Base-by-base conservation (phyloP, 148 eudicot genomes). In the Rhododendron ferrugineum region DNA sequence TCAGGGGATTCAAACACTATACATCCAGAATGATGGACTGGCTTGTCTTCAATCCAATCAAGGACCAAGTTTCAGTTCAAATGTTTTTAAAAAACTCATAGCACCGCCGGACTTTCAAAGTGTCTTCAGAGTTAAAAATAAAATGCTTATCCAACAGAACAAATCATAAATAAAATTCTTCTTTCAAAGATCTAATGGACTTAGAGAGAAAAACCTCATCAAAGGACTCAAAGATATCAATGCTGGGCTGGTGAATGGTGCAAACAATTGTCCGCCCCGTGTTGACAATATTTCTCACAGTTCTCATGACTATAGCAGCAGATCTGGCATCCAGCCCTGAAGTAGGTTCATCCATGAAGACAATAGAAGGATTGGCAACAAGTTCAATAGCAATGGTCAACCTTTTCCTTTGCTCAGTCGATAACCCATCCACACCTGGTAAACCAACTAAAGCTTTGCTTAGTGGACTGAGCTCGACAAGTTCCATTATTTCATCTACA, bases 181-280 rank as follows among this genome's bases (percentile, higher is more conserved):
- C 46, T 34, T 30, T 6, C 15, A 16, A 34, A 60, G 8, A 32
- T 77, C 14, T 68, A 10, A 54, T 14, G 70, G 54, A n/a, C 26
- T 2, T 58, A 62, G 11, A 86, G 58, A 30, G 54, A 81, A 5
- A 40, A 82, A 94, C 99, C 99, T 97, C 99, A 85, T 97, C 99
- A 83, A 97, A 97, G 58, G 99, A 94, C 90, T 97, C 98, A 86
- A 97, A 95, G 60, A 97, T 94, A 84, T 95, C 98, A 73, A 95
- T 93, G 92, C 99, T 97, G 28, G 99, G 99, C 89, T 97, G 99
- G 90, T 97, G 99, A 89, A 97, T 97, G 23, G 99, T 95, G 95
- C 98, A 97, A 86, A 95, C 98, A 87, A 97, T 94, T 14, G 98
- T 97, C 83, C 99, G 92, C 34, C 98, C 99, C 3, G 98, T 97